Conservation (phyloP, 2,329 filamentous ascomycete genomes). For the Cladosporium sp. region DNA sequence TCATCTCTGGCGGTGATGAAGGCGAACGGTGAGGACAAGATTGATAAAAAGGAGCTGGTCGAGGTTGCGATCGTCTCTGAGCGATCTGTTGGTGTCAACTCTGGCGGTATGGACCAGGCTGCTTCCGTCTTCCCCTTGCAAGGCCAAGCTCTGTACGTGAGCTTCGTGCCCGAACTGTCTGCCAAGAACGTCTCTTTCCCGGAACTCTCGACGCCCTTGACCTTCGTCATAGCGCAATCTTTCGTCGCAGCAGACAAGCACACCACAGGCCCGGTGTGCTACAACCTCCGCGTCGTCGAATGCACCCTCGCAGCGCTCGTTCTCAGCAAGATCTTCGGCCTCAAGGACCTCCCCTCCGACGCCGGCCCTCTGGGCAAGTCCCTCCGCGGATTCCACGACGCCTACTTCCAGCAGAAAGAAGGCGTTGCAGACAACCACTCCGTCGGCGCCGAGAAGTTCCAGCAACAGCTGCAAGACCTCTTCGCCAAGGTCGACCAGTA, state of each 20-base stretch:
- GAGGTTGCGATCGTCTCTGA: constrained; percentile 94
- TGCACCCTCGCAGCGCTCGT: constrained; percentile 78
- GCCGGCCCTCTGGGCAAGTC: constrained; percentile 75
- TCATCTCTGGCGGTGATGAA: constrained; percentile 82
- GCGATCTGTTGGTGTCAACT: constrained; percentile 90
- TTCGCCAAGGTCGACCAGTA: constrained; percentile 62
- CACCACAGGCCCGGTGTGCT: constrained; percentile 85
- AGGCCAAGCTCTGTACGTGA: constrained; percentile 82
- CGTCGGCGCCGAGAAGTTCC: constrained; percentile 38
- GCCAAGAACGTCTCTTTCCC: constrained; percentile 78
- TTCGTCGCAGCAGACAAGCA: constrained; percentile 94
- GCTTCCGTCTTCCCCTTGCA: constrained; percentile 89
- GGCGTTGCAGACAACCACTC: constrained; percentile 43
- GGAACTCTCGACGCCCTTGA: constrained; percentile 71
- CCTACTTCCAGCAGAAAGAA: constrained; percentile 59
- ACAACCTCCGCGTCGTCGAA: constrained; percentile 95
- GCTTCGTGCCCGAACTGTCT: constrained; percentile 72
- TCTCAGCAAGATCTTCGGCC: constrained; percentile 52
- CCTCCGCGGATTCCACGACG: constrained; percentile 79
- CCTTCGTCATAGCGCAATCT: constrained; percentile 89
- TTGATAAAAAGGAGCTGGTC: constrained; percentile 87
- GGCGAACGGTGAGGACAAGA: constrained; percentile 68
- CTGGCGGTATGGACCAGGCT: constrained; percentile 95
- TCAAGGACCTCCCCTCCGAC: constrained; percentile 65
- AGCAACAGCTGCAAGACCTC: constrained; percentile 65